Evolutionary conservation across 2,329 filamentous ascomycete genomes (phyloP), one percentile per base, ranked within the genome.

Genomic region (Myrmaecium sp.): DNA sequence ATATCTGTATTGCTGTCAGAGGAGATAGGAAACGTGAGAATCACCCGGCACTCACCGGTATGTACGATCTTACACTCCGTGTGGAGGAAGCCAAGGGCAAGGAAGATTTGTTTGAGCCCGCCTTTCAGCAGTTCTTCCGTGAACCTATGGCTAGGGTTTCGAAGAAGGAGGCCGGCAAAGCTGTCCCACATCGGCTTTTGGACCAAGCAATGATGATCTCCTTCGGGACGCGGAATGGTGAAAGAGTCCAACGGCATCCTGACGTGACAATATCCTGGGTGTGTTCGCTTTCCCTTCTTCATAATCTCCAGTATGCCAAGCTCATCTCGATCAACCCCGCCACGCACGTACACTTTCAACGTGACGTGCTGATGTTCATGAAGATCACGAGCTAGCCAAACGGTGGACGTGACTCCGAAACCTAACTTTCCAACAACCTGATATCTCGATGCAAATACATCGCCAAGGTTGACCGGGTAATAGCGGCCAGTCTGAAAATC

Each of bases 51-150:
- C 28, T 27, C 44, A 56, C 54, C 54, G 26, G 53, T 60, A 36
- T 62, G 58, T 13, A 58, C 45, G 30, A 62, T 37, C 18, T 52
- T 49, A 39, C 49, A 52, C 34, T 58, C 49, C 4, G 43, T 46
- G 33, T 61, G 56, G 20, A 61, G 35, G 23, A 38, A 40, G 21
- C 61, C 52, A 4, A 60, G 46, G 11, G 54, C 56, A 19, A 47
- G 45, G 13, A 60, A 51, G 4, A 53, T 16, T 17, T 49, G 46
- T 29, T 38, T 35, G 19, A 63, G 40, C 19, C 47, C 44, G 13
- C 33, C 33, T 32, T 49, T 53, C 8, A 61, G 36, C 10, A 60
- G 38, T 13, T 49, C 39, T 17, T 49, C 37, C 8, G 50, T 46
- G 23, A 58, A 53, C 13, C 54, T 42, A 35, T 46, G 39, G 3